Conservation (phyloP, 106 monocot species). For the Allium sativum region DNA sequence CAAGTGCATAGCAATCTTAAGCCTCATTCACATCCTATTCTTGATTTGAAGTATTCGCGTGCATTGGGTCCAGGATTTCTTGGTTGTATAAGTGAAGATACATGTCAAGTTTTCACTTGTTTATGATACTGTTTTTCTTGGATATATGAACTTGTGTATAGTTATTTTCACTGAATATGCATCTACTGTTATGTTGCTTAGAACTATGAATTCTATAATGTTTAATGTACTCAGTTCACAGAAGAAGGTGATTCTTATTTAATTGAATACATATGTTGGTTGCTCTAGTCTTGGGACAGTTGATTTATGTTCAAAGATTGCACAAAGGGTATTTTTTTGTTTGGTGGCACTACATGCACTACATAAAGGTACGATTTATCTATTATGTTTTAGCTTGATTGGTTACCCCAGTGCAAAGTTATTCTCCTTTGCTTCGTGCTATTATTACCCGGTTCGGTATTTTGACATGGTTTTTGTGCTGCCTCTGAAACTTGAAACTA, state of each 20-base stretch:
- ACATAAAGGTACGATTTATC: not conserved
- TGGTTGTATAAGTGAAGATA: conserved; percentile 53
- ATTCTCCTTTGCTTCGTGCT: too few species aligned
- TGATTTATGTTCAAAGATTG: not conserved
- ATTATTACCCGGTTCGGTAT: too few species aligned
- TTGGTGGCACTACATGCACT: not conserved
- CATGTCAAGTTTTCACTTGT: conserved; percentile 33
- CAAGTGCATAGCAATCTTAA: conserved; percentile 27
- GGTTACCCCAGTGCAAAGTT: too few species aligned
- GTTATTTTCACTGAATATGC: not conserved
- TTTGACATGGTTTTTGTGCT: too few species aligned
- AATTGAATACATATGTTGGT: not conserved
- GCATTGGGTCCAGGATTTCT: conserved; percentile 36
- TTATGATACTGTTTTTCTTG: conserved; percentile 1
- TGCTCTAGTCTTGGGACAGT: not conserved
- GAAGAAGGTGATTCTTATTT: not conserved
- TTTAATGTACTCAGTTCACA: not conserved
- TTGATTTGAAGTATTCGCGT: conserved; percentile 64
- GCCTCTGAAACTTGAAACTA: too few species aligned
- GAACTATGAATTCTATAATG: not conserved
- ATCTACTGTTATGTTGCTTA: not conserved
- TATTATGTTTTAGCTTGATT: not conserved
- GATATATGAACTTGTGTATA: not conserved
- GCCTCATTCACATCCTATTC: conserved; percentile 63
- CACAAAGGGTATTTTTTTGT: not conserved